Base-by-base conservation (phyloP, 306 rosid genomes). In the Vigna nakashimae region DNA sequence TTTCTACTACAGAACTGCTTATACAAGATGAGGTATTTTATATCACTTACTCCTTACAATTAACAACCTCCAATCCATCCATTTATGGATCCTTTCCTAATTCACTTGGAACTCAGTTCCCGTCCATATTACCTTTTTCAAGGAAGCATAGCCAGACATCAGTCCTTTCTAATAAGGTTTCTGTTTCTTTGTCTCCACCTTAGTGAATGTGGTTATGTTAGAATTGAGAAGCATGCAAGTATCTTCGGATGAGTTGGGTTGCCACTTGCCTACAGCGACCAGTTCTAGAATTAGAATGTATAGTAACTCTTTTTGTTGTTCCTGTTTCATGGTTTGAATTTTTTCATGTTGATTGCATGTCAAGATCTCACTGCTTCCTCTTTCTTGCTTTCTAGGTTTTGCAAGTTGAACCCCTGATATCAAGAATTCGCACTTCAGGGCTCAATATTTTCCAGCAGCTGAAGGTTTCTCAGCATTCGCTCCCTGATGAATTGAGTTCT, bases 331-430 rank as follows among this genome's bases (percentile, higher is more conserved):
- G 42, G 53, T 68, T 56, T 65, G 45, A 73, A 62, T 68, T 63
- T 62, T 34, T 71, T 77, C 66, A 6, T 75, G 43, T 20, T 67
- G 15, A 48, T 60, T 71, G 71, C 66, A 6, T 71, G 49, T 20
- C 70, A n/a, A 24, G 46, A 63, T 75, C 80, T 85, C 76, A 85
- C 49, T 50, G 51, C 77, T 53, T 86, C 56, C 51, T 38, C 71
- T 80, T 73, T 83, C 74, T 66, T 83, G 82, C 53, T 86, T 26
- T 69, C 64, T 85, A 95, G 98, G 96, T 90, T 79, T 82, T 87
- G 86, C 90, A 86, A 85, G 86, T 85, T 75, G 97, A 88, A 79
- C 85, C 90, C 24, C 64, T 91, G 74, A 77, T 91, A 81, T 87
- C 85, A 80, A 85, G 82, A 87, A 87, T 85, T 65, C 70, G 60